phyloP scores from a whole-genome alignment of 129 eudicot genomes.

The Deinandra increscens region DNA sequence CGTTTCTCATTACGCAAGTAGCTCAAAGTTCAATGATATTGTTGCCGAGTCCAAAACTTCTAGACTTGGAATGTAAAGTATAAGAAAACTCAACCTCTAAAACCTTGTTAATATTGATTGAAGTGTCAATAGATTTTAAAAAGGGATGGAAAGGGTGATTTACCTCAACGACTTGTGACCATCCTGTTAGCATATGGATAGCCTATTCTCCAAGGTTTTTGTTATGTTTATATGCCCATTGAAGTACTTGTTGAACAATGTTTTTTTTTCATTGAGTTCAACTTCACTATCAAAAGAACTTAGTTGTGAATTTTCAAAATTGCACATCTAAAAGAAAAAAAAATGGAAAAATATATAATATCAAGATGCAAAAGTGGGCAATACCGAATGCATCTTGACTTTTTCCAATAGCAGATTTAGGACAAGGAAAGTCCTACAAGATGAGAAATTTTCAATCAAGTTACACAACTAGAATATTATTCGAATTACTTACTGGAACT shows the following conservation, averaged over 20 bases:
- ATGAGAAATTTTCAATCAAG: background rate
- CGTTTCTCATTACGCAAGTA: too few species aligned
- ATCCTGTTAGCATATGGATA: slow-evolving; percentile 85
- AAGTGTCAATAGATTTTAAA: too few species aligned
- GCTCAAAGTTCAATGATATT: too few species aligned
- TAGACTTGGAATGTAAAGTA: background rate
- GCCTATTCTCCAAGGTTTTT: slow-evolving; percentile 96
- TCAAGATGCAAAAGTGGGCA: background rate
- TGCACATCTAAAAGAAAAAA: slow-evolving; percentile 43
- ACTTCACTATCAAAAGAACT: slow-evolving; percentile 61
- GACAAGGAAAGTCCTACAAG: slow-evolving; percentile 81
- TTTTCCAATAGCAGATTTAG: slow-evolving; percentile 23
- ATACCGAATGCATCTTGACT: too few species aligned
- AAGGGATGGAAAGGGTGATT: too few species aligned
- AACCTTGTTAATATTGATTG: too few species aligned
- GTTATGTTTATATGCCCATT: slow-evolving; percentile 97
- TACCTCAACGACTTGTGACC: slow-evolving; percentile 96
- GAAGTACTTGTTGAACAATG: slow-evolving; percentile 63
- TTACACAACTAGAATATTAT: background rate
- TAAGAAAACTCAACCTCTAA: background rate
- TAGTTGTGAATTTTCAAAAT: slow-evolving; percentile 50
- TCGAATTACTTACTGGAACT: slow-evolving; percentile 57
- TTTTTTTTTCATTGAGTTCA: too few species aligned
- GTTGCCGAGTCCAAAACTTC: background rate
- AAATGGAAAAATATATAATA: background rate